These are phyloP conservation scores for Diaporthe ilicicola DNA, from an alignment of 2,329 filamentous ascomycete species.

Conservation along the genomic window DNA sequence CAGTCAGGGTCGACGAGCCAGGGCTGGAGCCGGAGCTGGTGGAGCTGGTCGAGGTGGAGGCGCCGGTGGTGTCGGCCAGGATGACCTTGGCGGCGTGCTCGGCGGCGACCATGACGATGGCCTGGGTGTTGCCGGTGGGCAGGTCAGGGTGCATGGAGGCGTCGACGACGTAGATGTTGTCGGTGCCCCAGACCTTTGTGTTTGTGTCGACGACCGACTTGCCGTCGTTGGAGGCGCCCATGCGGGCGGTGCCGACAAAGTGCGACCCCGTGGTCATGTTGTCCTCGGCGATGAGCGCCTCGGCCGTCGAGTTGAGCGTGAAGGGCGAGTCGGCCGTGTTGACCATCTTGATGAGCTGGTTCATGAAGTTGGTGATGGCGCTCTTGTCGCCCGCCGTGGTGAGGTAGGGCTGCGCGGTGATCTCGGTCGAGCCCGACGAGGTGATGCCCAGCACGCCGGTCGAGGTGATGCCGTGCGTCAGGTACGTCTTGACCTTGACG, in stretches of 20 bases:
- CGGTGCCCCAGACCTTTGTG: slow-evolving; percentile 65
- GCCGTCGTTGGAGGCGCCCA: slow-evolving; percentile 43
- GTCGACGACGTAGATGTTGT: slow-evolving; percentile 71
- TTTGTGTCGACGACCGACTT: slow-evolving; percentile 43
- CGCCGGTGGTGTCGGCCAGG: slow-evolving; percentile 26
- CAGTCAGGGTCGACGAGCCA: background rate
- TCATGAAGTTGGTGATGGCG: slow-evolving; percentile 41
- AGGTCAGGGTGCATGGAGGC: slow-evolving; percentile 71
- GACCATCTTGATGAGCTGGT: slow-evolving; percentile 39
- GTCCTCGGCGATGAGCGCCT: slow-evolving; percentile 31
- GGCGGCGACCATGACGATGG: slow-evolving; percentile 50
- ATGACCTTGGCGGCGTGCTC: slow-evolving; percentile 46
- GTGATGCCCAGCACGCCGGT: slow-evolving; percentile 53
- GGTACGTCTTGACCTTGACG: slow-evolving; percentile 57
- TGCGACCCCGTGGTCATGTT: slow-evolving; percentile 40
- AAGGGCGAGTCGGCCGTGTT: slow-evolving; percentile 39
- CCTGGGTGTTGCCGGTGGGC: slow-evolving; percentile 66
- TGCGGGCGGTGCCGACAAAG: slow-evolving; percentile 43
- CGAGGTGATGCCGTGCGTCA: slow-evolving; percentile 59
- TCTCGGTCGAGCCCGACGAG: slow-evolving; percentile 50
- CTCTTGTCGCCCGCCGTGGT: slow-evolving; percentile 44
- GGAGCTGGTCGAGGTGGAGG: slow-evolving; percentile 24
- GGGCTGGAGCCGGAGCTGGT: background rate
- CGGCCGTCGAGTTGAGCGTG: slow-evolving; percentile 34
- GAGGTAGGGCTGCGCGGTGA: slow-evolving; percentile 47